Conservation (phyloP, 2,329 filamentous ascomycete genomes). For the Fusarium irregulare region DNA sequence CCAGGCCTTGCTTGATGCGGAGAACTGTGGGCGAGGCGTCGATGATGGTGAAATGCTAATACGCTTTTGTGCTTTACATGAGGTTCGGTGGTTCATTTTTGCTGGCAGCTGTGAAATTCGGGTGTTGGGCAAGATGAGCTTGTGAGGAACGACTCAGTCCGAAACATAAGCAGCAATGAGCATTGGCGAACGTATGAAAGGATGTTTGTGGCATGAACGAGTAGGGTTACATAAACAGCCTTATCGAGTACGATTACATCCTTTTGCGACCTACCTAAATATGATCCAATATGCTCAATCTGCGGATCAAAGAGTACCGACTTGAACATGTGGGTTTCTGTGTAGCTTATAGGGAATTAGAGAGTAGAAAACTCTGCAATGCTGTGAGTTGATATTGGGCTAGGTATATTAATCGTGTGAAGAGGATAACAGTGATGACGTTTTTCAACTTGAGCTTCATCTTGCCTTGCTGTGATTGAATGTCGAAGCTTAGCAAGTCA, state of each 20-base stretch:
- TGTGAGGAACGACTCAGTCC: constrained; percentile 1
- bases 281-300: not conserved
- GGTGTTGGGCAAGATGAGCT: constrained; percentile 13
- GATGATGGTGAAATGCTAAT: constrained; percentile 10
- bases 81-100: constrained; percentile 9
- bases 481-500: not conserved
- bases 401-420: not conserved
- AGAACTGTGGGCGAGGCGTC: constrained; percentile 14
- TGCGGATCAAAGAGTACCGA: not conserved
- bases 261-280: constrained; percentile 17
- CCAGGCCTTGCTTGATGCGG: constrained; percentile 19
- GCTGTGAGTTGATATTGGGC: not conserved
- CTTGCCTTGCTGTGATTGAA: constrained; percentile 10
- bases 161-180: constrained; percentile 5
- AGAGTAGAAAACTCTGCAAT: not conserved
- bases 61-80: constrained; percentile 10
- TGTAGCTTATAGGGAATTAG: not conserved
- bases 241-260: constrained; percentile 28
- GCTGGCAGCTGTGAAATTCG: constrained; percentile 1
- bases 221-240: constrained; percentile 30
- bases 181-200: constrained; percentile 9
- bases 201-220: constrained; percentile 17
- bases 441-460: not conserved
- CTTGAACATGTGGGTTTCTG: not conserved
- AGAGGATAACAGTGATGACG: not conserved